phyloP scores from a whole-genome alignment of 2,329 filamentous ascomycete species.

The Bretziella fagacearum region DNA sequence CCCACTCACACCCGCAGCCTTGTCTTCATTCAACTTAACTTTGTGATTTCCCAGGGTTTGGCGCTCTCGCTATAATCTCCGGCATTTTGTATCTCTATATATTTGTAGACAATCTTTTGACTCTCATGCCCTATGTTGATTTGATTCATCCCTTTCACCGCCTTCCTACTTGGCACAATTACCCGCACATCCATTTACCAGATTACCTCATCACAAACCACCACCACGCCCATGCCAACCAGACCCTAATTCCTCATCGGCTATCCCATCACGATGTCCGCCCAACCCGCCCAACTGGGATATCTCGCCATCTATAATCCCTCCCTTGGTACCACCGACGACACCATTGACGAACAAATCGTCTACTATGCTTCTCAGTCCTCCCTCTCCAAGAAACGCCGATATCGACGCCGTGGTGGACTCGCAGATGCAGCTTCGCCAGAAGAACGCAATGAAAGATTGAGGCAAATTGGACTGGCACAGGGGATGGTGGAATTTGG shows the following conservation, averaged over 20 bases:
- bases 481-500: constrained; percentile 95
- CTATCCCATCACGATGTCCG: constrained; percentile 4
- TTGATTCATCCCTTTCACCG: too few relatives aligned
- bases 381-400: constrained; percentile 25
- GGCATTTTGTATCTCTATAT: too few relatives aligned
- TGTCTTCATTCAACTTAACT: background rate
- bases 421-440: constrained; percentile 25
- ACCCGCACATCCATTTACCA: background rate
- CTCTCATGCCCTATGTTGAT: too few relatives aligned
- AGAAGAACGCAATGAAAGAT: constrained; percentile 65
- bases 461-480: constrained; percentile 85
- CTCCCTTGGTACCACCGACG: constrained; percentile 44
- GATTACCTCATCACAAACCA: constrained; percentile 3
- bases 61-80: too few relatives aligned
- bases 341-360: constrained; percentile 58
- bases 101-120: too few relatives aligned
- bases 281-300: constrained; percentile 33
- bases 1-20: constrained; percentile 5
- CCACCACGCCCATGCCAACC: constrained; percentile 6
- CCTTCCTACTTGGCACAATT: too few relatives aligned
- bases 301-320: constrained; percentile 96
- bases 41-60: background rate
- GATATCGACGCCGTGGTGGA: constrained; percentile 21
- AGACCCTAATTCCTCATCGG: constrained; percentile 44
- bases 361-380: constrained; percentile 71